These are phyloP conservation scores for Monilinia vaccinii-corymbosi DNA, from an alignment of 2,329 filamentous ascomycete genomes.

Conservation along the genomic window DNA sequence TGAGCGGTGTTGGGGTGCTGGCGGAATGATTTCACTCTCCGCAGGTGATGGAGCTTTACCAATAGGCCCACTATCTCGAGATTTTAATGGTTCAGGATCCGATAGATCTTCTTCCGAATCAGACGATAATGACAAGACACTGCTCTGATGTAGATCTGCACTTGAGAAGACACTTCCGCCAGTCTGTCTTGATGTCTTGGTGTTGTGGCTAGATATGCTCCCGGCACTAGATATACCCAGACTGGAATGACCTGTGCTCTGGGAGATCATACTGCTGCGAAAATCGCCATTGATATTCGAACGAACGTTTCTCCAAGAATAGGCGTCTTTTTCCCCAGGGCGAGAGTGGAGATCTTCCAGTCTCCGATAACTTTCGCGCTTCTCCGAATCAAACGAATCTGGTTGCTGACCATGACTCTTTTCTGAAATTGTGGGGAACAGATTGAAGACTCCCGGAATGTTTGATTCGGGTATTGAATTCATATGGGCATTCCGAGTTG, in stretches of 20 bases:
- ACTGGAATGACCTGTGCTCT: conserved; percentile 1
- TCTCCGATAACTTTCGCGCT: background rate
- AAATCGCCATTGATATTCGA: conserved; percentile 7
- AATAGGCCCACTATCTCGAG: conserved; percentile 6
- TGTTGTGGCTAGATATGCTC: conserved; percentile 28
- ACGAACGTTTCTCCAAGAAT: conserved; percentile 26
- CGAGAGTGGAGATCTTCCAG: conserved; percentile 1
- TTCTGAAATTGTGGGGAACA: background rate
- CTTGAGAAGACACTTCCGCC: conserved; percentile 24
- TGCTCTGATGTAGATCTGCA: conserved; percentile 26
- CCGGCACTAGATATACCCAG: conserved; percentile 23
- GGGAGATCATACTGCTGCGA: conserved; percentile 2
- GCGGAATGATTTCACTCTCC: conserved; percentile 8
- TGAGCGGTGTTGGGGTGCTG: background rate
- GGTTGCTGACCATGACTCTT: background rate
- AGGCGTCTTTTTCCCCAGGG: conserved; percentile 9
- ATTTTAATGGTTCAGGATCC: conserved; percentile 14
- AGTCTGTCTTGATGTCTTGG: conserved; percentile 25
- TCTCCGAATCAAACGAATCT: background rate
- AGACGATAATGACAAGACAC: conserved; percentile 28
- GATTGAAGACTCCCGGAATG: conserved; percentile 12
- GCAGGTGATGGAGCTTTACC: conserved; percentile 7
- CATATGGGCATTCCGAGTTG: conserved; percentile 18
- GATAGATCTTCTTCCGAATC: conserved; percentile 26
- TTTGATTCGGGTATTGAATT: conserved; percentile 23